phyloP scores from a whole-genome alignment of 164 flowering plant species.

The grape (Vitis vinifera) region DNA sequence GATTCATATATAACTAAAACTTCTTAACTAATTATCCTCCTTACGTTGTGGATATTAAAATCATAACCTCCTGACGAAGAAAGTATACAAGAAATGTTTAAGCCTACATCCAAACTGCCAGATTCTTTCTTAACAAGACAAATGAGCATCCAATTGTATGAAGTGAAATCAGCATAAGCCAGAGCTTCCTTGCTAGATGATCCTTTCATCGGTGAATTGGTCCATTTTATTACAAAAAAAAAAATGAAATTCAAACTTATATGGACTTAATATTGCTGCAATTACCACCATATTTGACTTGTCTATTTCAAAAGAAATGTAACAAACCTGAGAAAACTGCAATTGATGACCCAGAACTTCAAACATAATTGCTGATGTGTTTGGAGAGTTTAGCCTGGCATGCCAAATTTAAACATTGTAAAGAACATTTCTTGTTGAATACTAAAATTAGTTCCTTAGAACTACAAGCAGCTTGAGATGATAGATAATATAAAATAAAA shows the following conservation, averaged over 20 bases:
- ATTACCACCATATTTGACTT: not conserved
- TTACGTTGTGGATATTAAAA: not conserved
- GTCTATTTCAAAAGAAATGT: not conserved
- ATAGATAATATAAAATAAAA: too few relatives aligned
- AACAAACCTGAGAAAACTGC: constrained; percentile 71
- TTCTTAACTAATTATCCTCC: not conserved
- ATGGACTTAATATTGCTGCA: not conserved
- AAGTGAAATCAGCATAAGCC: not conserved
- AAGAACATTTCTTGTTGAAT: not conserved
- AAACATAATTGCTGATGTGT: constrained; percentile 55
- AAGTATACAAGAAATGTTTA: not conserved
- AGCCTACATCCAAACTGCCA: not conserved
- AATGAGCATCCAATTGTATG: not conserved
- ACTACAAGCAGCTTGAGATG: too few relatives aligned
- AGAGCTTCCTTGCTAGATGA: not conserved
- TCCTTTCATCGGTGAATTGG: not conserved
- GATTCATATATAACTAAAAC: not conserved
- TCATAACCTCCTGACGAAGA: not conserved
- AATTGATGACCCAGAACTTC: constrained; percentile 76
- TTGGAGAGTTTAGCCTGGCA: constrained; percentile 71
- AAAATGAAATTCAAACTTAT: not conserved
- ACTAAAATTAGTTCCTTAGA: not conserved
- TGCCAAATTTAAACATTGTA: not conserved
- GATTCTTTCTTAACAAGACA: not conserved
- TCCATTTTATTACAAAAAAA: not conserved